These are phyloP conservation scores for Rhodotorula sphaerocarpa DNA, from an alignment of 768 basidiomycete species.

Conservation along the genomic window DNA sequence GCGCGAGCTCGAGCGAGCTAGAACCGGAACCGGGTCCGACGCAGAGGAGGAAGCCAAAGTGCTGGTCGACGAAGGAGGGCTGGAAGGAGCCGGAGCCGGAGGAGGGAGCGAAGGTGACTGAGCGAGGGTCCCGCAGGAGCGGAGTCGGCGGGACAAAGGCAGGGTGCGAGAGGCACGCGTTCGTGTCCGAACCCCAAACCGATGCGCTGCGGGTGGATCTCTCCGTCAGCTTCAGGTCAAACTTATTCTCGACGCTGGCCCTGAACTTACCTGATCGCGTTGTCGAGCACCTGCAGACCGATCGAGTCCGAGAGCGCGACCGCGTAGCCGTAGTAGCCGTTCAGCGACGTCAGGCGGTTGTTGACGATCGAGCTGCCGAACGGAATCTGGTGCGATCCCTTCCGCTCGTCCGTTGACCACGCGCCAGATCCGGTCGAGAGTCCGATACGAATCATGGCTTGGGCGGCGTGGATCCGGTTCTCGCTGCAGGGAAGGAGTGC, in stretches of 20 bases:
- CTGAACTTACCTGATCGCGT: conserved; percentile 20
- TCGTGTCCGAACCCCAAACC: conserved; percentile 31
- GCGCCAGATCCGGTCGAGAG: conserved; percentile 37
- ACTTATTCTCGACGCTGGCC: not conserved
- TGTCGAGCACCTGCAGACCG: conserved; percentile 22
- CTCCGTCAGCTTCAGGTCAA: not conserved
- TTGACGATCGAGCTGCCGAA: conserved; percentile 19
- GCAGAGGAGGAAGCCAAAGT: conserved; percentile 33
- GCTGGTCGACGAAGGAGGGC: conserved; percentile 20
- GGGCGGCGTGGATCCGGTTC: conserved; percentile 34
- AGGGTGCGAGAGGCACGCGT: conserved; percentile 20
- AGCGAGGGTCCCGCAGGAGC: conserved; percentile 25
- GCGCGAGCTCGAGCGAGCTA: conserved; percentile 13
- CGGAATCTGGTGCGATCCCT: conserved; percentile 28
- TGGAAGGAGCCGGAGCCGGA: conserved; percentile 18
- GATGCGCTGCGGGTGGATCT: conserved; percentile 10
- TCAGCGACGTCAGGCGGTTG: conserved; percentile 29
- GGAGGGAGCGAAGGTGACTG: not conserved
- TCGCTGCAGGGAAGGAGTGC: not conserved
- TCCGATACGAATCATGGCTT: conserved; percentile 39
- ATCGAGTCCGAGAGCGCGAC: conserved; percentile 32
- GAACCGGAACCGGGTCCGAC: conserved; percentile 22
- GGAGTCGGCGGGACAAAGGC: conserved; percentile 24
- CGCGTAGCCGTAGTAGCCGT: conserved; percentile 38
- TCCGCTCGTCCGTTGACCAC: conserved; percentile 34